Evolutionary conservation across 495 filamentous ascomycete species (phyloP).

Genomic region (Trichoderma orchidacearum): DNA sequence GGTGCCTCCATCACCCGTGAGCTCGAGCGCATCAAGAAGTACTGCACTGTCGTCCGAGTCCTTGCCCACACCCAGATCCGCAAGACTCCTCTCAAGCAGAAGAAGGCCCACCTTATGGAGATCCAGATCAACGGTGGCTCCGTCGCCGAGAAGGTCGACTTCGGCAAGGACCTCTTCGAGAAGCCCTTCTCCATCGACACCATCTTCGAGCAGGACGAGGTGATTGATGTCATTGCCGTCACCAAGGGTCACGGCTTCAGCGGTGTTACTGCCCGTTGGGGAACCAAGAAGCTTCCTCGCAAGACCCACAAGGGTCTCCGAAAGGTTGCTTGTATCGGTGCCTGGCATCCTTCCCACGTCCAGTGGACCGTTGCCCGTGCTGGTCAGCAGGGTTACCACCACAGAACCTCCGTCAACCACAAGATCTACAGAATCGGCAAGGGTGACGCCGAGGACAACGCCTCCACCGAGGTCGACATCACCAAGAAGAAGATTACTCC

Average conservation of each 20-base stretch:
- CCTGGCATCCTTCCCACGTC: conserved; percentile 99
- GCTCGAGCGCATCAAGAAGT: conserved; percentile 99
- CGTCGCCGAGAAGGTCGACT: conserved; percentile 90
- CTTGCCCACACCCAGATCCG: conserved; percentile 99
- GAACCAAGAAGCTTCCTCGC: conserved; percentile 99
- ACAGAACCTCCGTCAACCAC: conserved; percentile 99
- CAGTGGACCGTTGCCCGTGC: conserved; percentile 99
- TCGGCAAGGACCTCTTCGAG: conserved; percentile 90
- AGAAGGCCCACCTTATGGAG: conserved; percentile 99
- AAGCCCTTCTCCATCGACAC: conserved; percentile 84
- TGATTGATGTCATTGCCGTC: conserved; percentile 98
- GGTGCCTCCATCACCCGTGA: conserved; percentile 86
- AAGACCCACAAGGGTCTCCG: conserved; percentile 99
- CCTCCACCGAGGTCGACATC: conserved; percentile 87
- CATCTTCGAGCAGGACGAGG: conserved; percentile 99
- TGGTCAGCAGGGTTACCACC: conserved; percentile 99
- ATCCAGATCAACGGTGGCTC: conserved; percentile 99
- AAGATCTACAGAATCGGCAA: conserved; percentile 99
- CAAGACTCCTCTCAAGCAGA: conserved; percentile 99
- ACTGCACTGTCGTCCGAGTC: conserved; percentile 98
- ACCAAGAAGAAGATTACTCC: conserved; percentile 99
- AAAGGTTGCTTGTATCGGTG: conserved; percentile 99
- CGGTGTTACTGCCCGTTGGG: conserved; percentile 97
- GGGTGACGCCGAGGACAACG: conserved; percentile 75
- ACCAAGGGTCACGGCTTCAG: conserved; percentile 98